Base-by-base conservation (phyloP, 805 yeast genomes). In the Yarrowia sp. region DNA sequence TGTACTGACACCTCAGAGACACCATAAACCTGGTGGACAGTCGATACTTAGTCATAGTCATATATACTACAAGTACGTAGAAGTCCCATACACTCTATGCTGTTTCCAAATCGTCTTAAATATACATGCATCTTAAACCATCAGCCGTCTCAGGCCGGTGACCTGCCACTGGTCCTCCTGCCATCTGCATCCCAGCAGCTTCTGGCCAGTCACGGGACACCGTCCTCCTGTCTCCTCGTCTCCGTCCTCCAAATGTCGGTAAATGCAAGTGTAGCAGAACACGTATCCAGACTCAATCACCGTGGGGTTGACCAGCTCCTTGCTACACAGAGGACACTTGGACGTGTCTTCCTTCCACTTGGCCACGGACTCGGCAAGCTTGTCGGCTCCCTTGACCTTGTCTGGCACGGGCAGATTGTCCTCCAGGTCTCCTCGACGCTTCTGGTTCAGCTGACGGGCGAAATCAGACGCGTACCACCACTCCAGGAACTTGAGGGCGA, bases 401-500 rank as follows among this genome's bases (percentile, higher is more conserved):
- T 64, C 55, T 5, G 76, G 74, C 20, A 69, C 52, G 0, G 73
- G 72, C 36, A 73, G 67, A 34, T 70, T 73, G 40, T 72, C 73
- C 14, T 70, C 76, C 40, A 30, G 20, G n/a, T 70, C 63, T 20
- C 70, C 67, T 55, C 76, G 56, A 34, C 73, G 44, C 56, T 81
- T 82, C 68, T 83, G 84, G 30, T 85, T 82, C 69, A 89, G 73
- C 73, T 85, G 84, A 4, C 84, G 77, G 3, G 91, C 86, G 74
- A 91, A 84, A 69, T 89, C 91, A 15, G 92, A 86, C 33, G 90
- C 84, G 70, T 87, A 86, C 96, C 97, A 93, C 97, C 98, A 93
- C 76, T 93, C 98, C 42, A 92, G 81, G 72, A 93, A 91, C 77
- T 92, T 91, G 69, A 93, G 81, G 30, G 87, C 74, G 74, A 94